Evolutionary conservation across 2,329 filamentous ascomycete species (phyloP).

Genomic region (Ceratocystis huliohia): DNA sequence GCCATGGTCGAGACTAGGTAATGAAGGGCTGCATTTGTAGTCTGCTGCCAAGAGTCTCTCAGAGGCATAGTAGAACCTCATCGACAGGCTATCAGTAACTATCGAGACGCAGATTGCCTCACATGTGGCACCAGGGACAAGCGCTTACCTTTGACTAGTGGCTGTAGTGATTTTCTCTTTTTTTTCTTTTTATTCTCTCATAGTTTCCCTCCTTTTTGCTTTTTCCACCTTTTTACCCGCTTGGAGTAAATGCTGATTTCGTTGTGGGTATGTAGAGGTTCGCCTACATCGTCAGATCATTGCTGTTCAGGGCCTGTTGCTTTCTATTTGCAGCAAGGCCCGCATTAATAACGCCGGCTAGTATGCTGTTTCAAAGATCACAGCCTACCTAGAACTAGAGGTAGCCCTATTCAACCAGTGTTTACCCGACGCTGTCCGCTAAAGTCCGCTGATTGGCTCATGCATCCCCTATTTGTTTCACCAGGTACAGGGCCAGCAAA

Average conservation of each 20-base stretch:
- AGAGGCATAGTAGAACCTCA: not conserved
- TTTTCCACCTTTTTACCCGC: constrained; percentile 4
- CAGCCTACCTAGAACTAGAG: no score
- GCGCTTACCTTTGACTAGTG: not conserved
- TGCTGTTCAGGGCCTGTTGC: no score
- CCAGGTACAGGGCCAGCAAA: not conserved
- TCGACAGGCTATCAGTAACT: constrained; percentile 1
- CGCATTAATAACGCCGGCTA: no score
- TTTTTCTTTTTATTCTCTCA: not conserved
- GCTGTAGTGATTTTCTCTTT: not conserved
- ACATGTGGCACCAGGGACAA: not conserved
- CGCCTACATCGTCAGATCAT: no score
- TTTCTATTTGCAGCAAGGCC: no score
- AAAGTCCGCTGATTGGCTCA: not conserved
- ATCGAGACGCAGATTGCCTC: not conserved
- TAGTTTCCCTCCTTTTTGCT: not conserved
- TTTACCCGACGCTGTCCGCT: not conserved
- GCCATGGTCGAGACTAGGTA: not conserved
- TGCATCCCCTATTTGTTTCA: not conserved
- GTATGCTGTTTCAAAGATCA: no score
- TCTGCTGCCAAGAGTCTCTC: not conserved
- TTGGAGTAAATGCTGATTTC: not conserved
- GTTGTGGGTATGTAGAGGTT: no score
- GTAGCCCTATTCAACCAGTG: not conserved
- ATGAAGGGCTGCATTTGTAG: not conserved